A percentile compares a stretch with the other conserved stretches of the same genome.
Evolutionary conservation across 306 rosid species (phyloP).

Genomic region (Sphenostylis stenocarpa): DNA sequence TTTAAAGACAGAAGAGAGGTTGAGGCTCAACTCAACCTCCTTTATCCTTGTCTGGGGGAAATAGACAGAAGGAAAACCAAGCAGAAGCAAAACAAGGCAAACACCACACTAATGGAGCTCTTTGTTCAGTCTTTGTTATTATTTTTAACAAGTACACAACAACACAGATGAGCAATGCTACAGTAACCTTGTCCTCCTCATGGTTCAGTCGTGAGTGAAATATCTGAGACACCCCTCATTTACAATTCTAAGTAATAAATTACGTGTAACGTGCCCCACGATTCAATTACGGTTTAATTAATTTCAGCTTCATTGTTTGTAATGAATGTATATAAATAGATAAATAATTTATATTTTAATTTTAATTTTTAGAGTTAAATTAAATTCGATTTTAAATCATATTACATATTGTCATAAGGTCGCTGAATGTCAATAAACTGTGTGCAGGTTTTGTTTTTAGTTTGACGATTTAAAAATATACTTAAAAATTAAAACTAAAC

Average conservation of each 20-base stretch:
- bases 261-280: not conserved
- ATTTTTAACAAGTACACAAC: conserved; percentile 31
- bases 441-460: not conserved
- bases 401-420: not conserved
- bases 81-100: conserved; percentile 8
- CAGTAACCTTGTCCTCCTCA: conserved; percentile 28
- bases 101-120: conserved; percentile 23
- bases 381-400: not conserved
- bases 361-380: not conserved
- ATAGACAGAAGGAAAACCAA: conserved; percentile 18
- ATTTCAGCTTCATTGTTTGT: not conserved
- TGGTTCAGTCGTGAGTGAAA: conserved; percentile 12
- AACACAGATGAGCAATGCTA: conserved; percentile 32
- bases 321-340: not conserved
- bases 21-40: not conserved
- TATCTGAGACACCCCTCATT: conserved; percentile 2
- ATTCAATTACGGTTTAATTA: not conserved
- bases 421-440: not conserved
- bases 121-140: conserved; percentile 34
- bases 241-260: not conserved
- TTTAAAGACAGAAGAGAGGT: conserved; percentile 25
- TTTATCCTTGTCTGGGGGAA: conserved; percentile 27
- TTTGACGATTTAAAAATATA: too few species aligned
- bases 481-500: too few species aligned
- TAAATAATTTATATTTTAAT: not conserved